Evolutionary conservation across 2,329 filamentous ascomycete genomes (phyloP).

Genomic region (Capronia americana): DNA sequence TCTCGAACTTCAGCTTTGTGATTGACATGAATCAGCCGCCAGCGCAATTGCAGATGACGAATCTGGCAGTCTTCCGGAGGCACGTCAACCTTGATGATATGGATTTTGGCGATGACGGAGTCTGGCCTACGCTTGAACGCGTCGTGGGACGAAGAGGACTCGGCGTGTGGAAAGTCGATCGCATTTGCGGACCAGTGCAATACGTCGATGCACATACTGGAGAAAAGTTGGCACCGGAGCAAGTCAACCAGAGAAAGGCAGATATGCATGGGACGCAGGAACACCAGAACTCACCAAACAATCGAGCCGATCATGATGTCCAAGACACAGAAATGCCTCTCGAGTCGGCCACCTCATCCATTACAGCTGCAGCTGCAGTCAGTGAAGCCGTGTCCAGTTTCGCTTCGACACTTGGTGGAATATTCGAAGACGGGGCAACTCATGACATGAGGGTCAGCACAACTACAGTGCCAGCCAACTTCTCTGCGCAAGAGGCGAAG

Average conservation of each 20-base stretch:
- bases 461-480: conserved; percentile 11
- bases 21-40: conserved; percentile 33
- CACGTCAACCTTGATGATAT: conserved; percentile 61
- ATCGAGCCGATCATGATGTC: neutral
- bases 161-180: conserved; percentile 55
- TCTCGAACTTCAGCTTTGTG: conserved; percentile 37
- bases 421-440: neutral
- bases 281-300: neutral
- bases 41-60: conserved; percentile 33
- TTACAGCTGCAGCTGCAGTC: neutral
- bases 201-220: conserved; percentile 24
- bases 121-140: conserved; percentile 52
- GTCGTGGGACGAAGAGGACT: conserved; percentile 58
- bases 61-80: conserved; percentile 52
- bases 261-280: neutral
- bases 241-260: neutral
- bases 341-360: neutral
- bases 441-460: neutral
- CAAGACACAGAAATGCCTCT: conserved; percentile 4
- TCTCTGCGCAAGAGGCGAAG: neutral
- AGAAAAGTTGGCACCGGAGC: neutral
- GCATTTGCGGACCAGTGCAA: conserved; percentile 38
- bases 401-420: neutral
- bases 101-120: conserved; percentile 57
- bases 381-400: neutral